Base-by-base conservation (phyloP, 345 rosid genomes). In the Arabidopsis arenosa region DNA sequence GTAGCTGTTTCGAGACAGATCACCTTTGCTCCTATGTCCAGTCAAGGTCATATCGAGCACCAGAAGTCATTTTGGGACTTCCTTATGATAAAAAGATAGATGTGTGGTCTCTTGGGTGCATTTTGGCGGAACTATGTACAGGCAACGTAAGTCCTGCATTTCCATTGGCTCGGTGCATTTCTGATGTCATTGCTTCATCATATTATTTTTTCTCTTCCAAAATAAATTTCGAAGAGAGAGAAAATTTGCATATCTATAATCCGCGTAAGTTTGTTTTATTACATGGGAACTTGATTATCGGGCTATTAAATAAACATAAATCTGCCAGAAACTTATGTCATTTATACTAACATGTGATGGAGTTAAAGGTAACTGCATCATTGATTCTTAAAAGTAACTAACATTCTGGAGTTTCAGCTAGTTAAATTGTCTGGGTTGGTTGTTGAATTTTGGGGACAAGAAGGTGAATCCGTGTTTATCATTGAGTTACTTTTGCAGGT, bases 1-100 rank as follows among this genome's bases (percentile, higher is more conserved):
- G 99, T 79, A 93, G 99, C 85, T 96, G 99, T 85, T 96, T 93
- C 79, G 97, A 93, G 90, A 93, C 99, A 2, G 99, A 93, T 80
- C 96, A 96, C 77, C 76, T 96, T 15, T 96, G 97, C 86, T 96
- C 99, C 58, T 96, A 96, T 79, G 99, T 96, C 58, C 99, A 96
- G 66, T 96, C 99, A 7, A 85, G 99, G 80, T 93, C 99, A 11
- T 95, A 95, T 75, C 89, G 98, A 75, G 99, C 99, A 32, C 99
- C 98, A 40, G 99, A 95, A 82, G 99, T 95, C 73, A 87, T 95
- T 62, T 70, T 95, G 76, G 97, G 99, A 60, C 93, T 89, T 83
- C 87, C 99, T 4, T 95, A 95, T 76, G 93, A 93, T 83, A 92
- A 95, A 78, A 90, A 93, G 89, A 95, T 95, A 47, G 99, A 95